phyloP scores from a whole-genome alignment of 805 yeast genomes.

The Lipomyces lipofer region DNA sequence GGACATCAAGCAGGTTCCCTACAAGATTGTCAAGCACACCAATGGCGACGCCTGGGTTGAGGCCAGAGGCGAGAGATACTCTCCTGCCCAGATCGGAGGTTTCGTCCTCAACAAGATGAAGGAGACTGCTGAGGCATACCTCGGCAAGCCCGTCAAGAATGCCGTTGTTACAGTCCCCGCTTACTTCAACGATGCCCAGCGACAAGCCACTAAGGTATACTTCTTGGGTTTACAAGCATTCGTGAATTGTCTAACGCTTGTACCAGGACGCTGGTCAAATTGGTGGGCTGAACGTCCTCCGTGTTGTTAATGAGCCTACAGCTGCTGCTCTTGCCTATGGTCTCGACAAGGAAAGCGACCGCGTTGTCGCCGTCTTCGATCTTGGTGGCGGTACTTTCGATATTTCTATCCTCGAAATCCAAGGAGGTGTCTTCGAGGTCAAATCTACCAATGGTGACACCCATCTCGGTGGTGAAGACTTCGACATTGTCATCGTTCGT shows the following conservation, averaged over 20 bases:
- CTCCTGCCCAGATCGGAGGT: constrained; percentile 96
- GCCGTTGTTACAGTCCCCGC: constrained; percentile 93
- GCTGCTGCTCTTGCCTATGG: constrained; percentile 96
- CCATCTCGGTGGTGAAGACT: constrained; percentile 91
- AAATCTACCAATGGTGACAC: constrained; percentile 97
- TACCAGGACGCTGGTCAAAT: constrained; percentile 85
- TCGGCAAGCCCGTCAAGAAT: constrained; percentile 82
- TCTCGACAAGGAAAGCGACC: constrained; percentile 71
- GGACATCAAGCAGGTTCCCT: constrained; percentile 84
- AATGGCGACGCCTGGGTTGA: constrained; percentile 97
- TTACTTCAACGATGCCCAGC: constrained; percentile 85
- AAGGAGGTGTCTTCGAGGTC: constrained; percentile 97
- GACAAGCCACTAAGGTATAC: constrained; percentile 79
- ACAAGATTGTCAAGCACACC: constrained; percentile 82
- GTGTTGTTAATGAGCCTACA: constrained; percentile 89
- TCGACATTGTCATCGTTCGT: constrained; percentile 84
- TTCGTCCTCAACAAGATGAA: constrained; percentile 93
- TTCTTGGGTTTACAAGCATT: not conserved
- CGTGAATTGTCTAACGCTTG: too few relatives aligned
- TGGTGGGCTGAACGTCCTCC: constrained; percentile 86
- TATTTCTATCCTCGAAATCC: constrained; percentile 93
- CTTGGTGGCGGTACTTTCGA: constrained; percentile 99
- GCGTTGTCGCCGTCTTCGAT: constrained; percentile 93
- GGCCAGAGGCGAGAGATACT: constrained; percentile 82
- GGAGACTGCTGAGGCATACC: constrained; percentile 93